phyloP scores from a whole-genome alignment of 140 eudicot genomes.

The Bidens hawaiensis region DNA sequence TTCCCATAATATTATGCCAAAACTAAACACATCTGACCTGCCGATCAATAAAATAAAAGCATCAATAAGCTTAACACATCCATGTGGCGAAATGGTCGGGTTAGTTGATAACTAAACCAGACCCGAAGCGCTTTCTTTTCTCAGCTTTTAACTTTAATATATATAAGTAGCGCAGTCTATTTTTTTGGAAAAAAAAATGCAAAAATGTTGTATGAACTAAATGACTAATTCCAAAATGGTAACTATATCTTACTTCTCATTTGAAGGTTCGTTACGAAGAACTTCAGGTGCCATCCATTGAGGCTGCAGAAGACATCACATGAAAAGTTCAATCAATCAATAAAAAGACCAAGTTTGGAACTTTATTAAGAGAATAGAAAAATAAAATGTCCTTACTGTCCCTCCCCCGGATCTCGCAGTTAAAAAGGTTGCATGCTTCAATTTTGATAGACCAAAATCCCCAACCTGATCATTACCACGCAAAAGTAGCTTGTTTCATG shows the following conservation, averaged over 20 bases:
- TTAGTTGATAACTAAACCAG: not conserved
- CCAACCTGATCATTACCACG: not conserved
- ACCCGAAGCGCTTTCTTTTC: not conserved
- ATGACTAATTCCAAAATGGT: not conserved
- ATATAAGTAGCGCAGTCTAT: too few relatives aligned
- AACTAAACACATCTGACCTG: slow-evolving; percentile 92
- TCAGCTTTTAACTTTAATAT: not conserved
- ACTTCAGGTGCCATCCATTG: slow-evolving; percentile 99
- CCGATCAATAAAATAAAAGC: slow-evolving; percentile 11
- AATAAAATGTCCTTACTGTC: slow-evolving; percentile 45
- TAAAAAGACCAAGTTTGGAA: not conserved
- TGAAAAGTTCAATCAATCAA: slow-evolving; percentile 1
- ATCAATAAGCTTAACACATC: slow-evolving; percentile 9
- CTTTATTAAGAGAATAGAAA: slow-evolving; percentile 1
- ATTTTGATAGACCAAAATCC: slow-evolving; percentile 87
- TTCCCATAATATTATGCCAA: slow-evolving; percentile 91
- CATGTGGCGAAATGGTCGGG: not conserved
- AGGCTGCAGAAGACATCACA: slow-evolving; percentile 55
- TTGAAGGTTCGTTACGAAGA: slow-evolving; percentile 84
- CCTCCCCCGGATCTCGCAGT: slow-evolving; percentile 85
- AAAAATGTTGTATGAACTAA: not conserved
- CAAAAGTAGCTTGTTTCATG: too few relatives aligned
- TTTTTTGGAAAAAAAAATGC: not conserved
- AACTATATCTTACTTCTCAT: slow-evolving; percentile 62
- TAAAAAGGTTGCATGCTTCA: slow-evolving; percentile 74